phyloP scores from a whole-genome alignment of 208 protist species.

The Phytomonas francai region DNA sequence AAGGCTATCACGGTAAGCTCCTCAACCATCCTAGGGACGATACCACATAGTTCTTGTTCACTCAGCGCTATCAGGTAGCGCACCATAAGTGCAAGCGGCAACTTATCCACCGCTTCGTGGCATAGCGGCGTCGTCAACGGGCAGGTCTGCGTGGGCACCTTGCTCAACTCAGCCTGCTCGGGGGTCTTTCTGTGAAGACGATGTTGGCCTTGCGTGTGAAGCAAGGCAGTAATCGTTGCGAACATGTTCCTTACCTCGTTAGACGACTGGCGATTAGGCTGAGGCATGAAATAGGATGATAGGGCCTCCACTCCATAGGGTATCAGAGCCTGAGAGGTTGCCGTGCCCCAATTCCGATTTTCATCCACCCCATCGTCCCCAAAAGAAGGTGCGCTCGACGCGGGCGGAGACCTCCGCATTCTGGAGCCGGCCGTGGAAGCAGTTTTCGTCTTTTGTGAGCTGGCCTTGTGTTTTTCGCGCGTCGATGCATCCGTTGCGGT shows the following conservation, averaged over 20 bases:
- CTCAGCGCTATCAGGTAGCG: constrained; percentile 21
- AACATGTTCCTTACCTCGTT: not conserved
- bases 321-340: not conserved
- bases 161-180: not conserved
- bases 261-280: not conserved
- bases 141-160: not conserved
- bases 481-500: not conserved
- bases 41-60: constrained; percentile 24
- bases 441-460: not conserved
- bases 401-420: too few relatives aligned
- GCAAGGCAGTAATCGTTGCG: constrained; percentile 16
- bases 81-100: constrained; percentile 9
- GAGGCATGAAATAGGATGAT: not conserved
- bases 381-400: not conserved
- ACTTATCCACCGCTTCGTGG: constrained; percentile 16
- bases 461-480: not conserved
- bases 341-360: not conserved
- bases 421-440: not conserved
- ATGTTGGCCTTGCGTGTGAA: constrained; percentile 28
- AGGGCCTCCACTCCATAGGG: not conserved
- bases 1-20: not conserved
- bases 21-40: not conserved
- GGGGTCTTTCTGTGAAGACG: not conserved
- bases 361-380: not conserved
- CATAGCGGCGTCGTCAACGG: constrained; percentile 13